phyloP scores from a whole-genome alignment of 1,139 yeast species.

The Debaryomyces sp. region DNA sequence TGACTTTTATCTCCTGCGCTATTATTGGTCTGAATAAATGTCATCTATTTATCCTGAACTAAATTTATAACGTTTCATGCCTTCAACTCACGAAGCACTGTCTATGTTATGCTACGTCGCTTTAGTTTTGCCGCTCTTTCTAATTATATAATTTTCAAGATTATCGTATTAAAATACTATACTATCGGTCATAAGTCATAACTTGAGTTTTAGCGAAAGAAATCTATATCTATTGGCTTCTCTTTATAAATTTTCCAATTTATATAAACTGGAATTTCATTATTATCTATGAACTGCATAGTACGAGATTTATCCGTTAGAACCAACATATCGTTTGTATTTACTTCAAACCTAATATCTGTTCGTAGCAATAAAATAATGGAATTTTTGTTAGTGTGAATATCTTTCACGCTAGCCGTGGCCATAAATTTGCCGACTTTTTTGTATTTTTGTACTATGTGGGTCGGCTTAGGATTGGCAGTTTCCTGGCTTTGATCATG shows the following conservation, averaged over 20 bases:
- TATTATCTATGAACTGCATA: not conserved
- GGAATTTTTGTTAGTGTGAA: conserved; percentile 6
- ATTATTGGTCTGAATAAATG: too few relatives aligned
- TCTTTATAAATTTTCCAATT: conserved; percentile 10
- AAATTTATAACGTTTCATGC: too few relatives aligned
- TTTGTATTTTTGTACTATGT: conserved; percentile 13
- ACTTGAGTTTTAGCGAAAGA: conserved; percentile 10
- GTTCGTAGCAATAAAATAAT: conserved; percentile 19
- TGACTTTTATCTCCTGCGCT: too few relatives aligned
- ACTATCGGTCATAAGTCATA: not conserved
- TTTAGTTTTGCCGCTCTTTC: too few relatives aligned
- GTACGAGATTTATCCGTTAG: conserved; percentile 5
- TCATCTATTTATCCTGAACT: too few relatives aligned
- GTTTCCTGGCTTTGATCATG: conserved; percentile 12
- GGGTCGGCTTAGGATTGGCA: conserved; percentile 18
- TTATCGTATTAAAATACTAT: not conserved
- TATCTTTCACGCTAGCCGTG: conserved; percentile 15
- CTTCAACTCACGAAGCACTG: too few relatives aligned
- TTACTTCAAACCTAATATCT: conserved; percentile 18
- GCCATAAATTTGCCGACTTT: conserved; percentile 25
- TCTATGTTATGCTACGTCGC: too few relatives aligned
- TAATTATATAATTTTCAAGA: too few relatives aligned
- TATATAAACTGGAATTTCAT: conserved; percentile 5
- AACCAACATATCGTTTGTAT: conserved; percentile 7
- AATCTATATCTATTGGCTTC: conserved; percentile 1